Percentiles rank a stretch among this genome's conserved stretches.
phyloP scores from a whole-genome alignment of 768 basidiomycete genomes.

The Suillus ampliporus region DNA sequence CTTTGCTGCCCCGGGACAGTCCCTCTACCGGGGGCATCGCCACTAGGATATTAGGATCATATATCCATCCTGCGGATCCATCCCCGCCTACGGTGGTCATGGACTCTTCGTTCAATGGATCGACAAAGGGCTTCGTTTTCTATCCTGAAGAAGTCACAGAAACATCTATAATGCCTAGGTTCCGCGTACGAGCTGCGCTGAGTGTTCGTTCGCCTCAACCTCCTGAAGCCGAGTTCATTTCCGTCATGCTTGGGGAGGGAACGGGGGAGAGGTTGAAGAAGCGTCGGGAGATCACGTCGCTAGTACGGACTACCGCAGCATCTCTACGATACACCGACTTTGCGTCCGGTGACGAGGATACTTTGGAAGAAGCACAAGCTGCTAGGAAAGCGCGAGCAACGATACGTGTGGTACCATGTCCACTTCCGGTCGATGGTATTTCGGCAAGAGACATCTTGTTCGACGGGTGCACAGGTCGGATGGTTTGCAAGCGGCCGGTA shows the following conservation, averaged over 20 bases:
- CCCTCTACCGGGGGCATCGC: slow-evolving; percentile 4
- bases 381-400: slow-evolving; percentile 8
- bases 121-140: slow-evolving; percentile 10
- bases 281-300: slow-evolving; percentile 8
- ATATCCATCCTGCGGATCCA: slow-evolving; percentile 1
- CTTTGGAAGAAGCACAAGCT: slow-evolving; percentile 6
- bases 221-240: slow-evolving; percentile 11
- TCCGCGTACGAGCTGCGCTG: slow-evolving; percentile 3
- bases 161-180: slow-evolving; percentile 5
- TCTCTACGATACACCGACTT: slow-evolving; percentile 10
- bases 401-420: slow-evolving; percentile 8
- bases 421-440: slow-evolving; percentile 10
- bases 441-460: slow-evolving; percentile 9
- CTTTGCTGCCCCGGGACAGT: slow-evolving; percentile 5
- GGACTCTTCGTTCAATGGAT: slow-evolving; percentile 7
- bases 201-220: slow-evolving; percentile 8
- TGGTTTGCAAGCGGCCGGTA: slow-evolving; percentile 9
- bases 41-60: slow-evolving; percentile 3
- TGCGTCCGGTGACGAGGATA: slow-evolving; percentile 9
- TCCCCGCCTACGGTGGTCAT: slow-evolving; percentile 8
- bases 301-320: slow-evolving; percentile 5
- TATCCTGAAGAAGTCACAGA: slow-evolving; percentile 10
- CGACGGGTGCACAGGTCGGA: slow-evolving; percentile 7
- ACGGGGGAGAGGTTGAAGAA: slow-evolving; percentile 6
- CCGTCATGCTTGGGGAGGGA: slow-evolving; percentile 4